These are phyloP conservation scores for Mycena galericulata DNA, from an alignment of 768 basidiomycete species.

Conservation along the genomic window DNA sequence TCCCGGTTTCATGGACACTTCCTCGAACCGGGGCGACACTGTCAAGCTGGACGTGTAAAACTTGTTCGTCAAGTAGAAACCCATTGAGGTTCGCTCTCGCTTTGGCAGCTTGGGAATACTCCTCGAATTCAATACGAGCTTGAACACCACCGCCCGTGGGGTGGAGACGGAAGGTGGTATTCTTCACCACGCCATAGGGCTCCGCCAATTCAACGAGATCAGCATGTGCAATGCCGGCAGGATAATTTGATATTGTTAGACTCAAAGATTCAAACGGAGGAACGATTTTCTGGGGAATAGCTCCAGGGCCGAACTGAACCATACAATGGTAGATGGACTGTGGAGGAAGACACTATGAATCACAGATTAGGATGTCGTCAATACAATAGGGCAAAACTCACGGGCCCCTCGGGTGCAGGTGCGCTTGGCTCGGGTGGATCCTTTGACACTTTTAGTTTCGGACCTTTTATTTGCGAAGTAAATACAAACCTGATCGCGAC, in stretches of 20 bases:
- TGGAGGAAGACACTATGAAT: slow-evolving; percentile 6
- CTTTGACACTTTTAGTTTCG: not conserved
- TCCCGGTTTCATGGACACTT: not conserved
- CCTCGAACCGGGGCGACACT: slow-evolving; percentile 17
- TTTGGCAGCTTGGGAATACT: slow-evolving; percentile 21
- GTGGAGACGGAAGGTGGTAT: slow-evolving; percentile 22
- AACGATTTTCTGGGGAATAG: slow-evolving; percentile 16
- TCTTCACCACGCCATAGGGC: slow-evolving; percentile 22
- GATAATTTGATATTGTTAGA: slow-evolving; percentile 16
- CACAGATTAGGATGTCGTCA: not conserved
- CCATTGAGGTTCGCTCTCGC: slow-evolving; percentile 29
- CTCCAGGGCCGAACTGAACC: slow-evolving; percentile 22
- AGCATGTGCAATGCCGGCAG: slow-evolving; percentile 21
- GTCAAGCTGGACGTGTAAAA: slow-evolving; percentile 20
- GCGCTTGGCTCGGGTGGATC: not conserved
- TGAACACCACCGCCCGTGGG: slow-evolving; percentile 14
- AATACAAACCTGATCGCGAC: not conserved
- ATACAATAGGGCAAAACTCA: not conserved
- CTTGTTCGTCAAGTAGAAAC: not conserved
- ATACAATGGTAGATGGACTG: slow-evolving; percentile 15
- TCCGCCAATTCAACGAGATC: slow-evolving; percentile 13
- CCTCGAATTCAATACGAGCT: slow-evolving; percentile 26
- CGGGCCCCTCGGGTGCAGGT: not conserved
- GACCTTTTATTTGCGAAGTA: too few species aligned
- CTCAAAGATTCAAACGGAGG: slow-evolving; percentile 21